Conservation (phyloP, 176 grass and related monocot genomes). For the Themeda triandra region DNA sequence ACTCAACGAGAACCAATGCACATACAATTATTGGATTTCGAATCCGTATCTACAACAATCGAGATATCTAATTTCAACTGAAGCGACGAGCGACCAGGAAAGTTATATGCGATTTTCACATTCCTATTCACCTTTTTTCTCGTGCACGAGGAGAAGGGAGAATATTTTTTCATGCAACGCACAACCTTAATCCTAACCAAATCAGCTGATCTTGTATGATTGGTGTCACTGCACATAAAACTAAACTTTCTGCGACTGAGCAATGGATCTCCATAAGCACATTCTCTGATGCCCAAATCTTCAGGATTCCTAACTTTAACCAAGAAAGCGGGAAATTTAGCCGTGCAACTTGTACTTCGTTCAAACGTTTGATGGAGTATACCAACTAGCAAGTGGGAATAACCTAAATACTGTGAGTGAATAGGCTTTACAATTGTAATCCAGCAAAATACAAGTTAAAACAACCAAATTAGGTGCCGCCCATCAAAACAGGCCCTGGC, state of each 20-base stretch:
- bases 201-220: not conserved
- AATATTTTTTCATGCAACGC: not conserved
- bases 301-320: not conserved
- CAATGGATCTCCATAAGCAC: not conserved
- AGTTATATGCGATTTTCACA: not conserved
- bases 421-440: too few species aligned
- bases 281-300: conserved; percentile 2
- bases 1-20: too few species aligned
- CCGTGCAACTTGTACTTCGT: conserved; percentile 13
- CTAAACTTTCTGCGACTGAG: not conserved
- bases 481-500: too few species aligned
- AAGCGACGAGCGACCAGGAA: not conserved
- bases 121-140: not conserved
- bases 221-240: not conserved
- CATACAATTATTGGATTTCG: too few species aligned
- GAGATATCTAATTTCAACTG: not conserved
- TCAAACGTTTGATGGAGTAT: not conserved
- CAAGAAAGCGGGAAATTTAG: not conserved
- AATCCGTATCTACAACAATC: too few species aligned
- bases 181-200: not conserved
- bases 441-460: too few species aligned
- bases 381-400: not conserved
- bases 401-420: not conserved
- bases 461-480: too few species aligned
- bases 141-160: not conserved